A percentile compares a stretch with the other conserved stretches of the same genome.
These are phyloP conservation scores for Phaffomyces antillensis DNA, from an alignment of 805 yeast species.

Conservation along the genomic window DNA sequence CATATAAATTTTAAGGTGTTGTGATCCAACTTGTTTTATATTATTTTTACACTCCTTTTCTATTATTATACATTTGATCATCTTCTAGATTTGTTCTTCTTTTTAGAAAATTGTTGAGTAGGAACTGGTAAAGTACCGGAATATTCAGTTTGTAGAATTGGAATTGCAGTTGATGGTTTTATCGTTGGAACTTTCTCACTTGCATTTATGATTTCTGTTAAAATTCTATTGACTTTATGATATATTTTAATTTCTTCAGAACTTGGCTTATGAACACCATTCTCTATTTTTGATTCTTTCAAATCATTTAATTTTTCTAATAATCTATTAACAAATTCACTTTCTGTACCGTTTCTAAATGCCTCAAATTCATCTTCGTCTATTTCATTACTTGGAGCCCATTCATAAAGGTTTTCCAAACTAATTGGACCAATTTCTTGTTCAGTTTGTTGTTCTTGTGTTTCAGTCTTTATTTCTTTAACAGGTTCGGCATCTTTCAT, in stretches of 20 bases:
- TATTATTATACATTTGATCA: conserved; percentile 3
- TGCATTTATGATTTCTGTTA: conserved; percentile 36
- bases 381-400: conserved; percentile 43
- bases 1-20: neutral
- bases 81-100: conserved; percentile 18
- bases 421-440: conserved; percentile 19
- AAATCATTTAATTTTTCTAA: conserved; percentile 42
- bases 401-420: conserved; percentile 37
- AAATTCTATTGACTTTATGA: conserved; percentile 35
- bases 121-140: conserved; percentile 73
- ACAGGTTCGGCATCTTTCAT: neutral
- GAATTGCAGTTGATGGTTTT: conserved; percentile 38
- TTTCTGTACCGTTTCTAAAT: conserved; percentile 33
- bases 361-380: conserved; percentile 48
- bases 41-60: neutral
- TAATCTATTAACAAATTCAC: conserved; percentile 35
- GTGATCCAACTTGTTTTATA: neutral
- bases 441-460: conserved; percentile 2
- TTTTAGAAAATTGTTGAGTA: conserved; percentile 19
- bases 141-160: conserved; percentile 67
- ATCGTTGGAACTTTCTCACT: conserved; percentile 29
- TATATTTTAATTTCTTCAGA: conserved; percentile 36
- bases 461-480: neutral
- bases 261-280: conserved; percentile 30
- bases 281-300: conserved; percentile 38